A percentile compares a stretch with the other conserved stretches of the same genome.
Conservation (phyloP, 2,329 filamentous ascomycete genomes). For the Hymenoscyphus infarciens region DNA sequence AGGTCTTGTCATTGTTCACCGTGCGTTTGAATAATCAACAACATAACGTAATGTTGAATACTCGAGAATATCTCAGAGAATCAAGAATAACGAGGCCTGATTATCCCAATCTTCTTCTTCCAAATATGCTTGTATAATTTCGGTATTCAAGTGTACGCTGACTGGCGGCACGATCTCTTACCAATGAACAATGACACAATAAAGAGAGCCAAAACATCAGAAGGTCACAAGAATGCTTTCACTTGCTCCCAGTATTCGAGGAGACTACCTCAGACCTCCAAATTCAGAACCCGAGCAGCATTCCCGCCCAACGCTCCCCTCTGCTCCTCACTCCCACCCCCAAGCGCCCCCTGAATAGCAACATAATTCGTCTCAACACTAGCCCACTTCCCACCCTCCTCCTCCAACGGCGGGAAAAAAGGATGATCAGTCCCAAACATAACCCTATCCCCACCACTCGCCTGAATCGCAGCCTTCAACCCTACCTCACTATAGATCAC, state of each 20-base stretch:
- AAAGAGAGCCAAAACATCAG: no score
- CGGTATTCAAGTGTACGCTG: no score
- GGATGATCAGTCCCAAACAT: conserved; percentile 83
- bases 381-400: conserved; percentile 63
- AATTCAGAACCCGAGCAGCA: conserved; percentile 50
- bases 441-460: conserved; percentile 64
- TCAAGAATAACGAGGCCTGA: no score
- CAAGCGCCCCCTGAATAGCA: conserved; percentile 53
- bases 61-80: no score
- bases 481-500: conserved; percentile 78
- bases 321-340: conserved; percentile 43
- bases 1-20: no score
- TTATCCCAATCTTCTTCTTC: no score
- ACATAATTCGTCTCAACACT: conserved; percentile 59
- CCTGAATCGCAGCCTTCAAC: conserved; percentile 65
- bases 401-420: conserved; percentile 74
- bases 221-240: no score
- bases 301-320: conserved; percentile 58
- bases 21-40: no score
- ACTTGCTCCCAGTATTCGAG: background rate
- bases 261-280: conserved; percentile 16
- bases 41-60: no score
- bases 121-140: no score
- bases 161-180: no score
- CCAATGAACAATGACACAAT: no score